Conservation (phyloP, 257 asterid species). For the Solanum habrochaites region DNA sequence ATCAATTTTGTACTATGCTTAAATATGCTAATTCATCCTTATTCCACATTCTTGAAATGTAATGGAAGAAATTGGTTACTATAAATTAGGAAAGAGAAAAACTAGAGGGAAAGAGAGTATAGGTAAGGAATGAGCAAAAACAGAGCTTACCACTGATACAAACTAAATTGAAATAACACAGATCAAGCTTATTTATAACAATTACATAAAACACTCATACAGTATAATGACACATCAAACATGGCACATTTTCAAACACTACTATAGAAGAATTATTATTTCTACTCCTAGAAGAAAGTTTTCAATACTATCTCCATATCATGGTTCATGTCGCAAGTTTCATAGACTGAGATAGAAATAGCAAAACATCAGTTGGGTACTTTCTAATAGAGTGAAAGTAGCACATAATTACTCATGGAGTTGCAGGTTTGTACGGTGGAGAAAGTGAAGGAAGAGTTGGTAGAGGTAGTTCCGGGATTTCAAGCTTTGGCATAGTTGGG, state of each 20-base stretch:
- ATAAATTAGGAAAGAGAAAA: neutral
- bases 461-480: constrained; percentile 2
- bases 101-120: neutral
- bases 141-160: neutral
- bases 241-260: neutral
- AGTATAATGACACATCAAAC: neutral
- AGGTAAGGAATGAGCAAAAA: neutral
- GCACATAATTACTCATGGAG: neutral
- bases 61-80: neutral
- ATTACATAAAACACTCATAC: neutral
- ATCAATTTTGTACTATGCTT: neutral
- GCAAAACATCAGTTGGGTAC: neutral
- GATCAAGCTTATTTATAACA: neutral
- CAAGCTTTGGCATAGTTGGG: neutral
- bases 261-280: neutral
- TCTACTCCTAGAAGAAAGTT: neutral
- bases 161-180: neutral
- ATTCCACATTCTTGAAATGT: neutral
- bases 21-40: neutral
- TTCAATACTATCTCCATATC: neutral
- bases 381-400: neutral
- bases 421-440: neutral
- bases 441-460: neutral
- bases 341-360: neutral
- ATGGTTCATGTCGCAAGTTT: neutral